phyloP scores from a whole-genome alignment of 2,329 filamentous ascomycete genomes.

The Ophiocordyceps camponoti-rufipedis region DNA sequence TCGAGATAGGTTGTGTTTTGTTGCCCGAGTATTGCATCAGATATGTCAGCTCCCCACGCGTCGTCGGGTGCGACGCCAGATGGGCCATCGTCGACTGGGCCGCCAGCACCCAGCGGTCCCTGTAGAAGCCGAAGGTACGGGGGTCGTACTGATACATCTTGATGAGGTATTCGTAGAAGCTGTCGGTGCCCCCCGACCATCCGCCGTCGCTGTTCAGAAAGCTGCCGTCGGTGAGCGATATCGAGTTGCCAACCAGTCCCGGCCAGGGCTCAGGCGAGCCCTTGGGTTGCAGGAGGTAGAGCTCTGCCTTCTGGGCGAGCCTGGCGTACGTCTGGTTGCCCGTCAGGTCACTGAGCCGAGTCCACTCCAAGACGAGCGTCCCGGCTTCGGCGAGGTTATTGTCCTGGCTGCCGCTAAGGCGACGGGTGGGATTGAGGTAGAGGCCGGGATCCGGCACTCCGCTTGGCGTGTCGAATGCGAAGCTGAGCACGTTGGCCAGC shows the following conservation, averaged over 20 bases:
- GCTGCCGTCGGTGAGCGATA: conserved; percentile 44
- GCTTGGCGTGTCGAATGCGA: conserved; percentile 59
- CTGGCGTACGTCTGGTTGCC: conserved; percentile 47
- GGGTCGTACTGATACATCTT: conserved; percentile 80
- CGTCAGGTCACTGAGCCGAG: conserved; percentile 57
- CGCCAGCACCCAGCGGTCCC: conserved; percentile 56
- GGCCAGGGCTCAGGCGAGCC: conserved; percentile 51
- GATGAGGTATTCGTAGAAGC: conserved; percentile 78
- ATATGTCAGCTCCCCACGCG: conserved; percentile 55
- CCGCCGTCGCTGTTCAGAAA: conserved; percentile 52
- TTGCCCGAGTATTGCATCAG: conserved; percentile 36
- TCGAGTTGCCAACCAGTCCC: conserved; percentile 51
- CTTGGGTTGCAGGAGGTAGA: conserved; percentile 46
- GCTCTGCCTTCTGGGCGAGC: conserved; percentile 48
- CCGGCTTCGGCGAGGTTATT: conserved; percentile 66
- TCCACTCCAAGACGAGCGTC: conserved; percentile 72
- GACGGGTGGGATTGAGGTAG: conserved; percentile 32
- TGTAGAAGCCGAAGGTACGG: conserved; percentile 41
- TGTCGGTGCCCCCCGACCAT: conserved; percentile 63
- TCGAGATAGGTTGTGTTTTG: conserved; percentile 23
- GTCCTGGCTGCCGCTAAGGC: conserved; percentile 27
- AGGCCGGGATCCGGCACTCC: conserved; percentile 59
- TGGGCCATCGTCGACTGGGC: conserved; percentile 59
- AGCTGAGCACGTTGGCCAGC: conserved; percentile 55
- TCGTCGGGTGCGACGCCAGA: conserved; percentile 48